Conservation (phyloP, 495 filamentous ascomycete genomes). For the Hypomontagnella monticulosa region DNA sequence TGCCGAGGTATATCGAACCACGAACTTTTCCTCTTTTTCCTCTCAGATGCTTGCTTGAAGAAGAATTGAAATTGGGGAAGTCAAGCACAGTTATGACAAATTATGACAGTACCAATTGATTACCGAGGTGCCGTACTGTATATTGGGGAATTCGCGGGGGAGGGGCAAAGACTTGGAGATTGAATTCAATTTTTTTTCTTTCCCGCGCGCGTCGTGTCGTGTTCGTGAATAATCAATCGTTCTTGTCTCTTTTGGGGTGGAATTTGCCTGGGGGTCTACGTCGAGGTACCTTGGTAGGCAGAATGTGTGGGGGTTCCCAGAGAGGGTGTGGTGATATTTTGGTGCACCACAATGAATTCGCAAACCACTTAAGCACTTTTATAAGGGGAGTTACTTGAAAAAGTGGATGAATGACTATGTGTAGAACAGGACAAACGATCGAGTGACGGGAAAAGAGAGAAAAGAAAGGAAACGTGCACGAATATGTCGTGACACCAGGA, state of each 20-base stretch:
- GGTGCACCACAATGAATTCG: slow-evolving; percentile 15
- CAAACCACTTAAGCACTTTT: slow-evolving; percentile 2
- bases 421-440: neutral
- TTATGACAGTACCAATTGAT: slow-evolving; percentile 3
- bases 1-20: slow-evolving; percentile 1
- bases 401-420: neutral
- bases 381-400: slow-evolving; percentile 5
- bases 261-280: slow-evolving; percentile 6
- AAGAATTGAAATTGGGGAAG: neutral
- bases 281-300: slow-evolving; percentile 6
- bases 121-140: neutral
- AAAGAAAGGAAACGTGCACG: slow-evolving; percentile 16
- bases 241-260: slow-evolving; percentile 8
- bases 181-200: slow-evolving; percentile 10
- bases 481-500: slow-evolving; percentile 22
- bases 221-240: slow-evolving; percentile 12
- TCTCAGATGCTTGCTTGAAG: neutral
- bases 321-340: slow-evolving; percentile 11
- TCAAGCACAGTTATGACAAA: neutral
- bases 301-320: slow-evolving; percentile 20
- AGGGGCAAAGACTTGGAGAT: slow-evolving; percentile 26
- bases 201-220: slow-evolving; percentile 23
- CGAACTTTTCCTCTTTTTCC: neutral
- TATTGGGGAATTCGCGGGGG: slow-evolving; percentile 20
- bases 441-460: slow-evolving; percentile 9